Percentiles rank a stretch among this genome's conserved stretches.
Evolutionary conservation across 805 yeast species (phyloP).

Genomic region (Zygosaccharomyces siamensis): DNA sequence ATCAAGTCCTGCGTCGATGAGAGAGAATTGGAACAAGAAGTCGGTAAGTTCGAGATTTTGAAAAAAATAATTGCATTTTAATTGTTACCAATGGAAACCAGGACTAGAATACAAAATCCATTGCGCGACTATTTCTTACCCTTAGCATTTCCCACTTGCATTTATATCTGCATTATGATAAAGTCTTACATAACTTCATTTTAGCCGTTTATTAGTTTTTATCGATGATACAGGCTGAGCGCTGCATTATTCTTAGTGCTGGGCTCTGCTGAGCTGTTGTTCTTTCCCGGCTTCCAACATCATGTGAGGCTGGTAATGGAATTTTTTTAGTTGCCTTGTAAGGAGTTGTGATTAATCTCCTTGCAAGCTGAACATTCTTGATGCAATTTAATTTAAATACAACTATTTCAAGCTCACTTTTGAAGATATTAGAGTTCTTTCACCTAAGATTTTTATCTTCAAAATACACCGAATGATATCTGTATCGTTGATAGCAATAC

Average conservation of each 20-base stretch:
- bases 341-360: background rate
- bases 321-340: background rate
- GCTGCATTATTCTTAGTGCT: background rate
- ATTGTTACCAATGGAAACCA: conserved; percentile 5
- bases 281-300: background rate
- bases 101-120: conserved; percentile 2
- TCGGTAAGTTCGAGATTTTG: conserved; percentile 27
- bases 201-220: background rate
- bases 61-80: conserved; percentile 16
- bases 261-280: background rate
- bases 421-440: background rate
- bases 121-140: background rate
- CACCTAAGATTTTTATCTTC: background rate
- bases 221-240: background rate
- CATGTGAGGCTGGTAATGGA: background rate
- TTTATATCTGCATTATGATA: conserved; percentile 1
- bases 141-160: conserved; percentile 1
- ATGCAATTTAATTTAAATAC: background rate
- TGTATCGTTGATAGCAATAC: background rate
- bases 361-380: background rate
- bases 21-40: conserved; percentile 30
- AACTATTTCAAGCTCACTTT: background rate
- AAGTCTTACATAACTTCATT: background rate
- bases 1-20: conserved; percentile 29
- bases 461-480: background rate